Percentiles rank a stretch among this genome's conserved stretches.
These are phyloP conservation scores for Crotalaria pallida DNA, from an alignment of 306 rosid genomes.

Conservation along the genomic window DNA sequence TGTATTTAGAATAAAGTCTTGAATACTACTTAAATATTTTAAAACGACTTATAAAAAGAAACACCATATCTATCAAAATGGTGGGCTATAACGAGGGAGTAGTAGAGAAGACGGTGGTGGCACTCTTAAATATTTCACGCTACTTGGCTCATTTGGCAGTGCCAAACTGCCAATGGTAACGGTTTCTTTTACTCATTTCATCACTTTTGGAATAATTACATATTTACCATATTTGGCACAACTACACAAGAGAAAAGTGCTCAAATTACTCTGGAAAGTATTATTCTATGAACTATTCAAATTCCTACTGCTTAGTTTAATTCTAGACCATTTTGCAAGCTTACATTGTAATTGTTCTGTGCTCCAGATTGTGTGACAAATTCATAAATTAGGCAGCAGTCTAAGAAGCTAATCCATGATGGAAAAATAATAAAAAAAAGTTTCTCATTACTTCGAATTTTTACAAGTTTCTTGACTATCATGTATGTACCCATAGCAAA, in stretches of 20 bases:
- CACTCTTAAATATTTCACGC: background rate
- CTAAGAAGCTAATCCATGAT: background rate
- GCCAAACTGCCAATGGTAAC: no score
- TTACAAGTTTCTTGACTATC: constrained; percentile 18
- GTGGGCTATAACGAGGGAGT: no score
- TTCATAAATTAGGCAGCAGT: background rate
- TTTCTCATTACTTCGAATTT: constrained; percentile 12
- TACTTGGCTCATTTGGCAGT: background rate
- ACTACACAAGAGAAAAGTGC: background rate
- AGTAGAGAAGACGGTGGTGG: background rate
- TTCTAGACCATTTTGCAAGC: background rate
- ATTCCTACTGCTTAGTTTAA: background rate
- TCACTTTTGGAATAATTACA: background rate
- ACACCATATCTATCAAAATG: no score
- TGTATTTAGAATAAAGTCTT: no score
- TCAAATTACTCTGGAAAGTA: background rate
- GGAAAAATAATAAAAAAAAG: constrained; percentile 10
- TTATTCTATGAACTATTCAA: background rate
- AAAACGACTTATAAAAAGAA: no score
- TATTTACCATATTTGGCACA: background rate
- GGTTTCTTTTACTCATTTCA: background rate
- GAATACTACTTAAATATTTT: no score
- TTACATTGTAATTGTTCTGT: background rate
- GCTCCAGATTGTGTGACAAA: background rate
- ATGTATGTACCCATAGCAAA: background rate